These are phyloP conservation scores for Pseudozyma sp. DNA, from an alignment of 1,284 basidiomycete genomes.

Conservation along the genomic window DNA sequence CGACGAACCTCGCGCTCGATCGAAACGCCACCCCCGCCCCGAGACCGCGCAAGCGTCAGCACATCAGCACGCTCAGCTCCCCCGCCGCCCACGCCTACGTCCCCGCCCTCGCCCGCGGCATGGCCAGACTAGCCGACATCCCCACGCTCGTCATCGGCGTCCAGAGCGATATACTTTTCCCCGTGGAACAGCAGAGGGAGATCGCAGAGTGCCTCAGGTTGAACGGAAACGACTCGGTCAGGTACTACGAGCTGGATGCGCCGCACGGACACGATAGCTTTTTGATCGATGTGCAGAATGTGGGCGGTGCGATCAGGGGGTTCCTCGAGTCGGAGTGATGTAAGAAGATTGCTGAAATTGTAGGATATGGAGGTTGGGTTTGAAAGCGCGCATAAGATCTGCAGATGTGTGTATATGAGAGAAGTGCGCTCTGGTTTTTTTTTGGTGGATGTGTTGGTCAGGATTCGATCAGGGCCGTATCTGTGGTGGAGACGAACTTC, in stretches of 20 bases:
- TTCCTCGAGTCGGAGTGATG: conserved; percentile 72
- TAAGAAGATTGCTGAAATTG: neutral
- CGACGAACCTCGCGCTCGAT: conserved; percentile 15
- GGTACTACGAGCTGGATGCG: conserved; percentile 96
- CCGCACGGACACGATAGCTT: conserved; percentile 97
- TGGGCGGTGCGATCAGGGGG: conserved; percentile 82
- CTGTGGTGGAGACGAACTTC: conserved; percentile 21
- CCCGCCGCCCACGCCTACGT: conserved; percentile 76
- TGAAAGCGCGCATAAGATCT: neutral
- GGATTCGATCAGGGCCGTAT: neutral
- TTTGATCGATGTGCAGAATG: conserved; percentile 82
- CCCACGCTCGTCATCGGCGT: conserved; percentile 92
- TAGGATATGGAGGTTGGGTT: neutral
- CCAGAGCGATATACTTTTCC: conserved; percentile 95
- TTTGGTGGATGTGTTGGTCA: neutral
- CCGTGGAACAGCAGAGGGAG: conserved; percentile 96
- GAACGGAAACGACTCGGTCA: conserved; percentile 81
- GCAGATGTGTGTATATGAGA: neutral
- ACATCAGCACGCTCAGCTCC: conserved; percentile 73
- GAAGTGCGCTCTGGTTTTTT: neutral
- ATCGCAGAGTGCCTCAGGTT: conserved; percentile 90
- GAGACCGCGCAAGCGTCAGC: conserved; percentile 69
- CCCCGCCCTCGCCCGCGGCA: conserved; percentile 82
- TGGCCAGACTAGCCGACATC: conserved; percentile 80
- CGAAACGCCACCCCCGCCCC: conserved; percentile 24